Conservation (phyloP, 345 rosid genomes). For the Excoecaria cochinchinensis region DNA sequence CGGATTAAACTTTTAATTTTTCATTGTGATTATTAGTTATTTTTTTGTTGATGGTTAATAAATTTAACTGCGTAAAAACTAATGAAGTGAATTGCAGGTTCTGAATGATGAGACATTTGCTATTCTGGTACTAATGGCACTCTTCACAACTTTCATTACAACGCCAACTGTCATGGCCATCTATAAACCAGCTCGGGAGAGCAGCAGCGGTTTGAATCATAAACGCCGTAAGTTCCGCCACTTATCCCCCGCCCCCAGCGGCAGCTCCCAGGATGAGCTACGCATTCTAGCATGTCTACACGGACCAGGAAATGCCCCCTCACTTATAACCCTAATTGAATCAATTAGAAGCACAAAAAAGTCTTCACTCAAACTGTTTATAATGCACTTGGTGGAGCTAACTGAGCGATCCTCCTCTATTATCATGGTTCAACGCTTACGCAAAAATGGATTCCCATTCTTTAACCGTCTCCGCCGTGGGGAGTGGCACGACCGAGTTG, state of each 20-base stretch:
- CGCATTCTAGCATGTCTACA: slow-evolving; percentile 72
- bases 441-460: slow-evolving; percentile 71
- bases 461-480: slow-evolving; percentile 52
- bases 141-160: slow-evolving; percentile 44
- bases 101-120: slow-evolving; percentile 47
- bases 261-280: slow-evolving; percentile 42
- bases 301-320: slow-evolving; percentile 59
- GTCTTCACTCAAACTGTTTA: slow-evolving; percentile 57
- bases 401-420: slow-evolving; percentile 81
- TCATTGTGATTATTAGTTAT: too few species aligned
- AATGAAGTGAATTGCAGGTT: slow-evolving; percentile 22
- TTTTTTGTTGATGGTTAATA: too few species aligned
- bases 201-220: too few species aligned
- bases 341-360: slow-evolving; percentile 58
- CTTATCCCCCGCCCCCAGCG: slow-evolving; percentile 30
- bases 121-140: slow-evolving; percentile 45
- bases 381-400: slow-evolving; percentile 78
- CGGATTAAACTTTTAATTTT: too few species aligned
- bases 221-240: neutral
- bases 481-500: slow-evolving; percentile 50
- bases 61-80: too few species aligned
- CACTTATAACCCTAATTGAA: slow-evolving; percentile 65
- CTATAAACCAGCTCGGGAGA: slow-evolving; percentile 31
- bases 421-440: slow-evolving; percentile 61
- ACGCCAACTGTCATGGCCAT: slow-evolving; percentile 37